Conservation (phyloP, 306 rosid genomes). For the Acacia confusa region DNA sequence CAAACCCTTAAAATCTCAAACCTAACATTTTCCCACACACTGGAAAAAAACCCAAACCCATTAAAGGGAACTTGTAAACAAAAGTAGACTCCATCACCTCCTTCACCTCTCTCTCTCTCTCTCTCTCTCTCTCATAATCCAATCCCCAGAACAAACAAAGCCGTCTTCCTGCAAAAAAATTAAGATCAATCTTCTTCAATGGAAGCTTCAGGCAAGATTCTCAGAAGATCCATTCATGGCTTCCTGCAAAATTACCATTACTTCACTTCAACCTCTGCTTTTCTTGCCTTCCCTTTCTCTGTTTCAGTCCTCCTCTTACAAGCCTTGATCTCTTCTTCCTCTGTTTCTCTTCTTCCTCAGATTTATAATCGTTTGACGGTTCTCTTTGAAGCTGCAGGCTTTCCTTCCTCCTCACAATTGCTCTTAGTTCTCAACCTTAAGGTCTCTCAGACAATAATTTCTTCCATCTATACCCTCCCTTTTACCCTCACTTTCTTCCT, state of each 20-base stretch:
- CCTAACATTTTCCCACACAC: slow-evolving; percentile 41
- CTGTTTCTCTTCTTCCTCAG: slow-evolving; percentile 49
- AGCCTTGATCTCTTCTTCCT: slow-evolving; percentile 46
- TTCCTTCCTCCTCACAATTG: slow-evolving; percentile 65
- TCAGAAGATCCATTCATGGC: slow-evolving; percentile 67
- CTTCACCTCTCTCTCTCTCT: slow-evolving; percentile 21
- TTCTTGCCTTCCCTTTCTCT: slow-evolving; percentile 77
- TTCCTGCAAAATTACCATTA: slow-evolving; percentile 77
- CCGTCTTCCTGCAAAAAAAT: slow-evolving; percentile 19
- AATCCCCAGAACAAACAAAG: background rate
- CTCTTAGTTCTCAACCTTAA: slow-evolving; percentile 61
- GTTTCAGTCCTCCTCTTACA: slow-evolving; percentile 73
- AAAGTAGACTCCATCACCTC: slow-evolving; percentile 40
- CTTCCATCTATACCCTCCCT: slow-evolving; percentile 69
- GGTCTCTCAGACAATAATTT: slow-evolving; percentile 79
- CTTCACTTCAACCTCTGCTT: slow-evolving; percentile 66
- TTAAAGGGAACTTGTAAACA: slow-evolving; percentile 29
- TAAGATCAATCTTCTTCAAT: slow-evolving; percentile 40
- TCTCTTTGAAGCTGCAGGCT: slow-evolving; percentile 80
- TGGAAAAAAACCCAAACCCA: slow-evolving; percentile 24
- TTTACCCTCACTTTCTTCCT: slow-evolving; percentile 79
- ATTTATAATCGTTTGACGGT: slow-evolving; percentile 51
- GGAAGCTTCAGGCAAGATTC: slow-evolving; percentile 62
- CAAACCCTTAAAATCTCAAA: slow-evolving; percentile 43
- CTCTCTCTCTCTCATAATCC: slow-evolving; percentile 8